Evolutionary conservation across 129 eudicot species (phyloP), one percentile per base, ranked within the genome.

Genomic region (Flaveria bidentis): DNA sequence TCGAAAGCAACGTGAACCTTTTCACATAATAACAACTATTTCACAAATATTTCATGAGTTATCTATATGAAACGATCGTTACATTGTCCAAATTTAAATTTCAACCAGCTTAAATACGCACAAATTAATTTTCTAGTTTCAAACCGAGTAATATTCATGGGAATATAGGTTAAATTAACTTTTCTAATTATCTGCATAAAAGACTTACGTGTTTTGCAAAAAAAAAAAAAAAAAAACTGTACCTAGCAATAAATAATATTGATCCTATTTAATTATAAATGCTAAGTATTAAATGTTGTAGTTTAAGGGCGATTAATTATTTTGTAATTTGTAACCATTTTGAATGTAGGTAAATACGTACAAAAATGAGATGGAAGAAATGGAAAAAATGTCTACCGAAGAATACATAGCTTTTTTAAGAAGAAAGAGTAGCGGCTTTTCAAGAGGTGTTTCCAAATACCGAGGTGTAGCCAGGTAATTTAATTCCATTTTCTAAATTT

Each of bases 391-490:
- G 71, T 63, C 90, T 0, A 91, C 72, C 62, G 88, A 88, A 60
- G 97, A 86, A 69, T 85, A 81, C 30, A 60, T 91, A 50, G 88
- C 97, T 39, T 71, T 84, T 2, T 67, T 91, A 10, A 55, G 88
- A 47, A 79, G 97, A 49, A 72, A 66, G 67, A 91, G 97, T 72
- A 83, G 87, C 57, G 97, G 97, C 50, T 91, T 91, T 73, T 88
- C 97, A 0, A 82, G 95, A 69, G 97, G 97, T 0, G 88, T 80
- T 60, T 91, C 97, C 0, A 82, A 83, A 78, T 91, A 85, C 69
- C 88, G 97, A n/a, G 97, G 97, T 5, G 97, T 91, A 9, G 95
- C 97, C n/a, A 86, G 87, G 97, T 56, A 56, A 56, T 9, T 91
- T 81, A 49, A 46, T 25, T 11, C 12, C 1, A 20, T 65, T 67